These are phyloP conservation scores for Truncatella angustata DNA, from an alignment of 2,329 filamentous ascomycete genomes.

Conservation along the genomic window DNA sequence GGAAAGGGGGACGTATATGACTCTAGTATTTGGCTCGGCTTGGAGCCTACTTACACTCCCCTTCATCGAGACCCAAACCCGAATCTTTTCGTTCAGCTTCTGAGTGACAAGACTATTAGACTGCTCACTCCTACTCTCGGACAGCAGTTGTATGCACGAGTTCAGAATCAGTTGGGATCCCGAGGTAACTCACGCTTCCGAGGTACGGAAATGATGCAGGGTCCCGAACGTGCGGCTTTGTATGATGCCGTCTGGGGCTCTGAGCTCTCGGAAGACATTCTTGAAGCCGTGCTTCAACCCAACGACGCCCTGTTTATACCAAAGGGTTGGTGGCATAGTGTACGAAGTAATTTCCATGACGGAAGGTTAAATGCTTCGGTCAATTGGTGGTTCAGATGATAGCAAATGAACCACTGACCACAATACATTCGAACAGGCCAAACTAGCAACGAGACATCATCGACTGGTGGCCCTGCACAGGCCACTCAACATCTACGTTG, in stretches of 20 bases:
- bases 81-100: conserved; percentile 85
- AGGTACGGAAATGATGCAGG: conserved; percentile 89
- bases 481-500: too few species aligned
- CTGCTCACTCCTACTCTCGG: conserved; percentile 67
- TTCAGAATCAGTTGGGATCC: conserved; percentile 40
- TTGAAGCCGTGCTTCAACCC: conserved; percentile 55
- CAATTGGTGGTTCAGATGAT: conserved; percentile 80
- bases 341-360: conserved; percentile 57
- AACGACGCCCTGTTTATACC: conserved; percentile 79
- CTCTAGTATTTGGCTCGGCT: conserved; percentile 84
- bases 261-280: conserved; percentile 29
- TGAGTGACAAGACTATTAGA: conserved; percentile 70
- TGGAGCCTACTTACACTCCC: conserved; percentile 84
- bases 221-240: conserved; percentile 64
- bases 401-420: too few species aligned
- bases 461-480: too few species aligned
- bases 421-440: too few species aligned
- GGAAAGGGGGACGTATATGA: conserved; percentile 84
- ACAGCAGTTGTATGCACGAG: conserved; percentile 56
- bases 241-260: conserved; percentile 69
- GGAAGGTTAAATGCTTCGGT: conserved; percentile 42
- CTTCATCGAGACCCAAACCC: conserved; percentile 92
- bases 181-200: conserved; percentile 54
- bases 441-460: too few species aligned
- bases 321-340: conserved; percentile 83